Evolutionary conservation across 148 eudicot genomes (phyloP).

Genomic region (Chenopodium album): DNA sequence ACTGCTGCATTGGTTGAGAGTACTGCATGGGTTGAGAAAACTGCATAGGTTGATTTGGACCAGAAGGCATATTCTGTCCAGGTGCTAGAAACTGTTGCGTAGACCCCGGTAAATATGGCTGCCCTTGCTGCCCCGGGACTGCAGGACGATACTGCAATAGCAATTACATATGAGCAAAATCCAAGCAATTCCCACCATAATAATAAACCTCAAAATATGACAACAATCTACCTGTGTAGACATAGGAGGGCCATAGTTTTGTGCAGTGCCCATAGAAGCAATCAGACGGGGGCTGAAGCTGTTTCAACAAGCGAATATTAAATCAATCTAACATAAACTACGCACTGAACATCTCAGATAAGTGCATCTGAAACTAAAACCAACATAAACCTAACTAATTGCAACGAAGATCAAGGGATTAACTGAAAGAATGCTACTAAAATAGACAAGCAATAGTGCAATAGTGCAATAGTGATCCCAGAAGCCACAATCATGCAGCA

Average conservation of each 20-base stretch:
- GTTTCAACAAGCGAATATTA: background rate
- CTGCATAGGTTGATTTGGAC: slow-evolving; percentile 45
- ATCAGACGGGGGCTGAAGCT: slow-evolving; percentile 11
- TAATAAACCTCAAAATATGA: background rate
- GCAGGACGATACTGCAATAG: slow-evolving; percentile 63
- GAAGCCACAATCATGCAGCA: too few species aligned
- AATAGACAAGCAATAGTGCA: too few species aligned
- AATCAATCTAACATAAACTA: too few species aligned
- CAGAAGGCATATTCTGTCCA: slow-evolving; percentile 49
- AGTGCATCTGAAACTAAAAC: too few species aligned
- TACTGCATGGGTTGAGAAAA: slow-evolving; percentile 43
- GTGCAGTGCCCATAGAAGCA: slow-evolving; percentile 72
- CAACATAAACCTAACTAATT: too few species aligned
- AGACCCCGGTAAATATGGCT: slow-evolving; percentile 47
- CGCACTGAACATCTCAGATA: too few species aligned
- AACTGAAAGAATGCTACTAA: too few species aligned
- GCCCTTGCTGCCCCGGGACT: slow-evolving; percentile 64
- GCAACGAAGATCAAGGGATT: too few species aligned
- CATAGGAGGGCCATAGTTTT: slow-evolving; percentile 56
- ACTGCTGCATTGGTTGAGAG: slow-evolving; percentile 80
- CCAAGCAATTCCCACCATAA: background rate
- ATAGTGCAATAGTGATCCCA: too few species aligned
- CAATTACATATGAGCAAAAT: slow-evolving; percentile 13
- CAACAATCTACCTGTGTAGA: slow-evolving; percentile 57
- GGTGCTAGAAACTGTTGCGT: slow-evolving; percentile 58